Evolutionary conservation across 495 filamentous ascomycete species (phyloP).

Genomic region (Mytilinidion resinicola): DNA sequence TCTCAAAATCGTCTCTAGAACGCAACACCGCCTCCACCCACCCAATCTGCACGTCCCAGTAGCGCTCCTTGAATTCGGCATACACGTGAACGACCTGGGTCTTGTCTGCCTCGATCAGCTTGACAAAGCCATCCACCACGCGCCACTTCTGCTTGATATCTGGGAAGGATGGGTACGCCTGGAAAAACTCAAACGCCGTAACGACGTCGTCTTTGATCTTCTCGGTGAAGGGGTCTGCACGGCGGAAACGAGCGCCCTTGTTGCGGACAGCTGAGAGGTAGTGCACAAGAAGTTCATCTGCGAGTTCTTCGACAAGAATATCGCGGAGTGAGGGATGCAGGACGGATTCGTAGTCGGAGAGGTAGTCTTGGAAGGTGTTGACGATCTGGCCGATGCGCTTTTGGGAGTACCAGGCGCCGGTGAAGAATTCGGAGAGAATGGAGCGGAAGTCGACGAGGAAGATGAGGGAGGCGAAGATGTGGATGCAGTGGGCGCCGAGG

Average conservation of each 20-base stretch:
- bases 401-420: conserved; percentile 74
- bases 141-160: conserved; percentile 86
- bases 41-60: conserved; percentile 89
- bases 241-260: conserved; percentile 82
- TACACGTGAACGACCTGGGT: conserved; percentile 65
- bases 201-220: conserved; percentile 87
- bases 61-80: conserved; percentile 71
- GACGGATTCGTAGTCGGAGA: conserved; percentile 72
- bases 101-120: conserved; percentile 71
- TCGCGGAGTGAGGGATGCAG: conserved; percentile 80
- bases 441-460: conserved; percentile 78
- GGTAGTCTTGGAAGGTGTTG: conserved; percentile 90
- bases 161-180: conserved; percentile 54
- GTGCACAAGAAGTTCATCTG: conserved; percentile 76
- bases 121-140: conserved; percentile 72
- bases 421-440: conserved; percentile 86
- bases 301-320: conserved; percentile 82
- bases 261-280: conserved; percentile 88
- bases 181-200: conserved; percentile 70
- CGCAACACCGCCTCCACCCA: conserved; percentile 96
- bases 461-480: conserved; percentile 73
- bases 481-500: conserved; percentile 81
- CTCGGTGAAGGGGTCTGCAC: conserved; percentile 72
- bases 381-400: conserved; percentile 82
- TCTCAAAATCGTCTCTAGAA: conserved; percentile 85